Conservation (phyloP, 2,329 filamentous ascomycete genomes). For the Akanthomyces uredinophilus region DNA sequence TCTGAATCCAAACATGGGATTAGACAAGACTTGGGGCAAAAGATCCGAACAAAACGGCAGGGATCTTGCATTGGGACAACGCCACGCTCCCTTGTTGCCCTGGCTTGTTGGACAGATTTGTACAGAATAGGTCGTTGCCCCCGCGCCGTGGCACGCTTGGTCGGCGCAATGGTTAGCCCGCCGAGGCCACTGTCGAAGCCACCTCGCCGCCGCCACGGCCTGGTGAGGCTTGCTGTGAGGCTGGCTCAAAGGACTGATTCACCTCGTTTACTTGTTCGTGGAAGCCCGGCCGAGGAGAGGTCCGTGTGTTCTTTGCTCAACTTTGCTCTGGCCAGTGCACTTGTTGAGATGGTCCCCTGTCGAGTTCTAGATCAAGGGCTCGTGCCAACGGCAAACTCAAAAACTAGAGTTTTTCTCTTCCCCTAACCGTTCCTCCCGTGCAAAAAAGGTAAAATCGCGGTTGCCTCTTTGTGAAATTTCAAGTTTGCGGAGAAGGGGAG, state of each 20-base stretch:
- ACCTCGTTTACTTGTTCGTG: background rate
- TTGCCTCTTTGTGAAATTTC: background rate
- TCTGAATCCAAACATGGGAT: background rate
- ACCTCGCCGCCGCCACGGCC: background rate
- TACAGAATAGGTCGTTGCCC: background rate
- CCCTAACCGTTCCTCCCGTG: too few relatives aligned
- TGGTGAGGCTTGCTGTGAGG: background rate
- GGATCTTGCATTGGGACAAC: background rate
- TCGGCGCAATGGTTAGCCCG: conserved; percentile 8
- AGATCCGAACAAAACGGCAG: background rate
- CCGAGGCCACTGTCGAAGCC: background rate
- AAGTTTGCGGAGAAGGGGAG: background rate
- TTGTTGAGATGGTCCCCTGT: background rate
- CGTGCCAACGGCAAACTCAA: background rate
- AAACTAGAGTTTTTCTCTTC: background rate
- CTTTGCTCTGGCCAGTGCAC: background rate
- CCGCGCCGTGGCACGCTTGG: background rate
- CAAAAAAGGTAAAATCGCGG: background rate
- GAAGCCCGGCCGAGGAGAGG: background rate
- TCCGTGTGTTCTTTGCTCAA: background rate
- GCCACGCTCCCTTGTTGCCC: background rate
- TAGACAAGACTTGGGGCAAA: background rate
- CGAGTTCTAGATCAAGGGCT: background rate
- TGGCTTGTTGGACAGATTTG: background rate
- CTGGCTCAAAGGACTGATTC: background rate